phyloP scores from a whole-genome alignment of 2,329 filamentous ascomycete genomes.

The Ceratocystis lukuohia region DNA sequence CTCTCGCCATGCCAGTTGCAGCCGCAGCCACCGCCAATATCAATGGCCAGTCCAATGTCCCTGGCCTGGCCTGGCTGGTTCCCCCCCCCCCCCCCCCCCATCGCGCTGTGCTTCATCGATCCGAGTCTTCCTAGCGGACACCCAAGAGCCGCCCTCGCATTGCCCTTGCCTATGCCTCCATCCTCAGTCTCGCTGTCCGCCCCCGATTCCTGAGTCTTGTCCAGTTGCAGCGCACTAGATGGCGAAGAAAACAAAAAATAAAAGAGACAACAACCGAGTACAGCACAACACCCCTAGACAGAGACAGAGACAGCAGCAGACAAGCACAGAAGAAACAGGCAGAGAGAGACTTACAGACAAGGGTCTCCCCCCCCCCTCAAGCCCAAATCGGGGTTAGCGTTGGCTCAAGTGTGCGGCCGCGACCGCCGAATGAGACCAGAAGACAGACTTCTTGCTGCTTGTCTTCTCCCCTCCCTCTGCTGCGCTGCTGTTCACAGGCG shows the following conservation, averaged over 20 bases:
- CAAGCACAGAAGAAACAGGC: not conserved
- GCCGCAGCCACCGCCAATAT: no score
- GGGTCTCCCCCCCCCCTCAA: not conserved
- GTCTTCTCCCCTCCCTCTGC: not conserved
- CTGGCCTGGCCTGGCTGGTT: no score
- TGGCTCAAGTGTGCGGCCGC: conserved; percentile 13
- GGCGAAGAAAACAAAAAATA: not conserved
- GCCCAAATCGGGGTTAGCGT: conserved; percentile 12
- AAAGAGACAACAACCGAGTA: not conserved
- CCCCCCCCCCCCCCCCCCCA: no score
- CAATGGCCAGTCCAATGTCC: no score
- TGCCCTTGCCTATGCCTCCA: not conserved
- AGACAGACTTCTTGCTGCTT: not conserved
- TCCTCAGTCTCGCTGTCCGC: not conserved
- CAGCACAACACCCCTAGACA: not conserved
- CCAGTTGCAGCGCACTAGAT: not conserved
- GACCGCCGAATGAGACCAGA: conserved; percentile 7
- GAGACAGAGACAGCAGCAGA: not conserved
- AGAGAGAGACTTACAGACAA: not conserved
- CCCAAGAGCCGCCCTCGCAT: no score
- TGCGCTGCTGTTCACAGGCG: not conserved
- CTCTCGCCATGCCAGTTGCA: no score
- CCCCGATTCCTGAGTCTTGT: not conserved
- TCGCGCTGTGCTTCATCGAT: no score
- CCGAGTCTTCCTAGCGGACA: no score